Evolutionary conservation across 75 land plant species (phyloP), one percentile per base, ranked within the genome.

Genomic region (Cunninghamia lanceolata): DNA sequence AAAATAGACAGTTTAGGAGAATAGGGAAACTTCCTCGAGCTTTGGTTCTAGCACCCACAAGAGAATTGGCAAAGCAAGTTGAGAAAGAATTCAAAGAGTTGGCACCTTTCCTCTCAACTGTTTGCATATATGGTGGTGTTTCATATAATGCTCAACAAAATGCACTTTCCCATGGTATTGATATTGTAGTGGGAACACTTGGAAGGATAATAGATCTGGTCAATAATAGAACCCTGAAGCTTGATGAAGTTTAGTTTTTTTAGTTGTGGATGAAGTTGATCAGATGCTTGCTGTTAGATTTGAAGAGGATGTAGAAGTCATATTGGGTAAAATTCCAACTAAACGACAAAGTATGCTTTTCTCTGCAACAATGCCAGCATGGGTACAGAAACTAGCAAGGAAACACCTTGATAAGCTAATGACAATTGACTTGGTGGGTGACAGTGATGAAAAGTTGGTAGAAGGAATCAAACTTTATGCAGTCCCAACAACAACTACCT

Each of bases 271-370:
- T 87, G 99, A 98, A 91, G 99, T 98, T 53, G 99, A 98, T 88
- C 96, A 93, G 86, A 98, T 98, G 99, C 94, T 98, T 90, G 98
- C 96, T 68, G 96, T 96, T 68, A 98, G 99, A 39, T 98, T 98
- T n/a, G n/a, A n/a, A n/a, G n/a, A n/a, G n/a, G n/a, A n/a, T n/a
- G n/a, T n/a, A n/a, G n/a, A n/a, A n/a, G n/a, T n/a, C n/a, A n/a
- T n/a, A n/a, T n/a, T n/a, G n/a, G n/a, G n/a, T n/a, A n/a, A n/a
- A n/a, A n/a, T 98, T 77, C 98, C 99, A 78, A 13, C 90, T 19
- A 70, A 93, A 78, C 87, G 99, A 28, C 99, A 98, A 82, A 96
- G 93, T 86, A 98, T 98, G 99, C 95, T 98, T 82, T 98, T 98
- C 90, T 98, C 99, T 81, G 99, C 99, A 30, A 98, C 99, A 17